Conservation (phyloP, 1,284 basidiomycete species). For the Rhodotorula sp. region DNA sequence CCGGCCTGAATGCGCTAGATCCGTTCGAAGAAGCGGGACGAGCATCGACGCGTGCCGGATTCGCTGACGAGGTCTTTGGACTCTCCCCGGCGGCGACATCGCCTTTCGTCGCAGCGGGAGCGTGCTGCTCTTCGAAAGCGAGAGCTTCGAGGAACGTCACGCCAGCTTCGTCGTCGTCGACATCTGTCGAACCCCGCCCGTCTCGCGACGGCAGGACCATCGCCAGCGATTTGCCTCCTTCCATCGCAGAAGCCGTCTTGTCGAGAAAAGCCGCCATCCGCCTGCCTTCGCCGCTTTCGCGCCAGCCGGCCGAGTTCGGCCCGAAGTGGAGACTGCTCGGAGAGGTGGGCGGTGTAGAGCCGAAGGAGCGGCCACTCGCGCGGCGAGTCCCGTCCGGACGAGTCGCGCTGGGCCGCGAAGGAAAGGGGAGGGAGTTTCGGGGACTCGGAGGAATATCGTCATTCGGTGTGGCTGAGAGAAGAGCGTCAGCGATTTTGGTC, state of each 20-base stretch:
- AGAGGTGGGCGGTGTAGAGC: conserved; percentile 13
- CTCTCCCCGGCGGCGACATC: background rate
- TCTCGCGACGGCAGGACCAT: conserved; percentile 33
- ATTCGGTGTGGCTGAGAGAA: background rate
- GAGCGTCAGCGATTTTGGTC: background rate
- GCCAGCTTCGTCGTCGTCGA: background rate
- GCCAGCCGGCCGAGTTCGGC: conserved; percentile 18
- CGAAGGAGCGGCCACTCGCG: conserved; percentile 8
- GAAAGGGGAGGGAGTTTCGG: conserved; percentile 22
- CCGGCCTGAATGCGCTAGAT: too few species aligned
- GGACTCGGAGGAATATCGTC: conserved; percentile 1
- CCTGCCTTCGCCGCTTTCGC: conserved; percentile 6
- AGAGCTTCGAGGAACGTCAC: conserved; percentile 11
- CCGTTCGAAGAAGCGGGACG: background rate
- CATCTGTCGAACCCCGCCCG: background rate
- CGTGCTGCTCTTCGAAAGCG: conserved; percentile 28
- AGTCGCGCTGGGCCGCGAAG: conserved; percentile 4
- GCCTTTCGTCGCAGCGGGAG: background rate
- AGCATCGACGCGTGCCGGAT: background rate
- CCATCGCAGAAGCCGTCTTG: conserved; percentile 39
- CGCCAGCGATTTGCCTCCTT: conserved; percentile 38
- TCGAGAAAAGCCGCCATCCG: conserved; percentile 33
- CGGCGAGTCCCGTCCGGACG: background rate
- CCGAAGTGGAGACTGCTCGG: conserved; percentile 5
- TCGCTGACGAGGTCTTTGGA: background rate